These are phyloP conservation scores for Fusarium hainanense DNA, from an alignment of 2,329 filamentous ascomycete genomes.

Conservation along the genomic window DNA sequence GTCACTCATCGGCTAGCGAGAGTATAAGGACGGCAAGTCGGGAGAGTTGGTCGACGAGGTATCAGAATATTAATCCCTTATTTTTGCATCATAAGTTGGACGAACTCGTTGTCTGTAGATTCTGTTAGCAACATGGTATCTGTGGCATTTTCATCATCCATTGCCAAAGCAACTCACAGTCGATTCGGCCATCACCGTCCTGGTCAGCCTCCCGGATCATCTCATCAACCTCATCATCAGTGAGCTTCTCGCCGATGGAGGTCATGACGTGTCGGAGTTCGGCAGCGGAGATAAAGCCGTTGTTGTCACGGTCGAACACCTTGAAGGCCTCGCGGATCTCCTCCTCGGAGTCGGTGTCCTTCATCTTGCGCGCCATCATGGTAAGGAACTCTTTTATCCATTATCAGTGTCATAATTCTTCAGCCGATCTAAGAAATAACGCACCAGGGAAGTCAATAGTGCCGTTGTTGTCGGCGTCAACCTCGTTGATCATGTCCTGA, in stretches of 20 bases:
- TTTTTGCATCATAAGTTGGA: conserved; percentile 97
- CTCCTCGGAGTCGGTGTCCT: conserved; percentile 91
- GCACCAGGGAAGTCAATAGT: conserved; percentile 91
- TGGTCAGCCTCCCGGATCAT: conserved; percentile 94
- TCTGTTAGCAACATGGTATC: conserved; percentile 31
- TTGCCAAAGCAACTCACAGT: conserved; percentile 70
- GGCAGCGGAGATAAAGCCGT: conserved; percentile 89
- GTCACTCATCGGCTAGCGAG: conserved; percentile 29
- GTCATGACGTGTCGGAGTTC: conserved; percentile 93
- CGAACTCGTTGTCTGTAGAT: conserved; percentile 84
- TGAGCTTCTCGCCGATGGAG: conserved; percentile 90
- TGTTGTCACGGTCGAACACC: conserved; percentile 90
- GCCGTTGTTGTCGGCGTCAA: conserved; percentile 91
- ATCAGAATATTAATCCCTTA: conserved; percentile 59
- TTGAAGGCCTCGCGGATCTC: conserved; percentile 92
- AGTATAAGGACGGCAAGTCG: conserved; percentile 29
- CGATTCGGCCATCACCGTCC: conserved; percentile 88
- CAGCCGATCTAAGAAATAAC: conserved; percentile 39
- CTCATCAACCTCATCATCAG: conserved; percentile 90
- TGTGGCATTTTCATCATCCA: not conserved
- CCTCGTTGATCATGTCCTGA: conserved; percentile 95
- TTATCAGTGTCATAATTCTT: conserved; percentile 30
- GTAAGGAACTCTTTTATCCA: conserved; percentile 79
- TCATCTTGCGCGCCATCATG: conserved; percentile 96
- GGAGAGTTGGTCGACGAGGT: conserved; percentile 40